Base-by-base conservation (phyloP, 768 basidiomycete genomes). In the Collybia nuda region DNA sequence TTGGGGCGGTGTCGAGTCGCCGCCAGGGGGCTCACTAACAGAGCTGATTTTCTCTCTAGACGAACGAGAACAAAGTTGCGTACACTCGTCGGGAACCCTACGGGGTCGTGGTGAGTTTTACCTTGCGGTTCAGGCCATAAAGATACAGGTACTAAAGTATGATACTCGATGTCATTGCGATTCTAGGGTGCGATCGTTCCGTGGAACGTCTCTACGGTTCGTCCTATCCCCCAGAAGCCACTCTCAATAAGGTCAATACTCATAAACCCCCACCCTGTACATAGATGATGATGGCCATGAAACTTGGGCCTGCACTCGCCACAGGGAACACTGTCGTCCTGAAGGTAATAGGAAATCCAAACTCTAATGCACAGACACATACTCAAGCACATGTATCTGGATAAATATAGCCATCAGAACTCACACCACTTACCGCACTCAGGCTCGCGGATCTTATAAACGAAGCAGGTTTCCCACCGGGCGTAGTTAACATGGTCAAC, bases 401-500 rank as follows among this genome's bases (percentile, higher is more conserved):
- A 11, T n/a, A 14, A 17, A 4, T 8, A 7, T 21, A 88, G 69
- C 84, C 85, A 3, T 85, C 85, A 3, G 85, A 86, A 55, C 67
- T 84, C 46, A 85, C 85, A 0, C 84, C 86, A 2, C 64, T 86
- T 28, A 76, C 82, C 14, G 86, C 83, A 3, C 67, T 86, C 23
- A 71, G 70, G 23, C 47, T 80, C 23, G 64, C 63, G 26, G 70
- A 77, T 11, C 77, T 90, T 38, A 69, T 80, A 50, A 65, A 68
- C n/a, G 78, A 88, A 55, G 86, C 86, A 5, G 86, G 86, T 1
- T 82, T 87, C 67, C 86, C 86, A 5, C 74, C 82, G 5, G 86
- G 88, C 47, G 86, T 87, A 8, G 70, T 90, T 56, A 88, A 90
- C 65, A 70, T 86, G 52, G 62, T 90, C 37, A 73, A 75, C 7